Percentiles rank a stretch among this genome's conserved stretches.
Conservation (phyloP, 139 green algal species). For the Tetraselmis chui region DNA sequence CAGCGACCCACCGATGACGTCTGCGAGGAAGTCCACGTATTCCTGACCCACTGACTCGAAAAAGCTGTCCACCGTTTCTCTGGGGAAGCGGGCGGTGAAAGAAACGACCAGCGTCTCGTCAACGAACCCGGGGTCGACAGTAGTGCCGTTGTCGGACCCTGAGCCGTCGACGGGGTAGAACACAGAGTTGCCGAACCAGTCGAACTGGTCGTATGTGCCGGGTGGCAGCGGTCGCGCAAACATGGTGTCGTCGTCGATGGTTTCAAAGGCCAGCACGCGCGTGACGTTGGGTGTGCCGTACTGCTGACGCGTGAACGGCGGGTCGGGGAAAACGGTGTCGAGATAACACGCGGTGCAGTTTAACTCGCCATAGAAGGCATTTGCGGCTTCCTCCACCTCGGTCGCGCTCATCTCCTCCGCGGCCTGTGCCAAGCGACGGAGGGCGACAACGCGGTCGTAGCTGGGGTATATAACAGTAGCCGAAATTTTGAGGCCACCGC, state of each 20-base stretch:
- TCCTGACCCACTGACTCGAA: too few relatives aligned
- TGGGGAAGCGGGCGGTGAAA: not conserved
- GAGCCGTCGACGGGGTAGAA: not conserved
- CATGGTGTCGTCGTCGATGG: not conserved
- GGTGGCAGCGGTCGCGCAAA: not conserved
- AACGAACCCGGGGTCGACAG: too few relatives aligned
- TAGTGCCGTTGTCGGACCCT: not conserved
- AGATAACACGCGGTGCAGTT: too few relatives aligned
- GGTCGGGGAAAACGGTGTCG: not conserved
- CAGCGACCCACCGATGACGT: too few relatives aligned
- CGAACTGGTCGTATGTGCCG: not conserved
- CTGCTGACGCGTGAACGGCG: not conserved
- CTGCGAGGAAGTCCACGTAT: not conserved
- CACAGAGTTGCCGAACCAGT: not conserved
- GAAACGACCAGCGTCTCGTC: not conserved
- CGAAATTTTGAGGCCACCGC: not conserved
- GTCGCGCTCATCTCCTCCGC: not conserved
- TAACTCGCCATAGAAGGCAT: too few relatives aligned
- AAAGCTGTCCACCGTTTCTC: not conserved
- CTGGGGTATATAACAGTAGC: not conserved
- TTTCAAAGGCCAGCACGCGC: not conserved
- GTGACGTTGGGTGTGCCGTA: not conserved
- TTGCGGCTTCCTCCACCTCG: not conserved
- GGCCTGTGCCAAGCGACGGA: not conserved
- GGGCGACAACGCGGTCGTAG: not conserved